Evolutionary conservation across 2,329 filamentous ascomycete genomes (phyloP).

Genomic region (Chalaropsis thielavioides): DNA sequence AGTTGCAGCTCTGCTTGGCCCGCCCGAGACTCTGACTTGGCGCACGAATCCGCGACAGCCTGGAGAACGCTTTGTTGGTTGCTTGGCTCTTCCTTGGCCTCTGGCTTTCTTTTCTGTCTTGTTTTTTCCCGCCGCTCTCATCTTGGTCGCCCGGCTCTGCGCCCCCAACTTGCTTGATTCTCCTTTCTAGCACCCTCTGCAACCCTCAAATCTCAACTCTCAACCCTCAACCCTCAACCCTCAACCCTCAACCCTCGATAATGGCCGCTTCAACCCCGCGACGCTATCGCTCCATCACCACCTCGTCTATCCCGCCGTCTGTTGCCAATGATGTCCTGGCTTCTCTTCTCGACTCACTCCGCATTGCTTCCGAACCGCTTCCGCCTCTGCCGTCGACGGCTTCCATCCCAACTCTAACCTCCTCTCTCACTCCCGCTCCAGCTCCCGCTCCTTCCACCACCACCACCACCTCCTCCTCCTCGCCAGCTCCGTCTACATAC

Average conservation of each 20-base stretch:
- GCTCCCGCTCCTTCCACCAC: conserved; percentile 21
- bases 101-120: too few relatives aligned
- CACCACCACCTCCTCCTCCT: conserved; percentile 23
- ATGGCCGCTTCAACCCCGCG: conserved; percentile 27
- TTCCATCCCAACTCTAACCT: neutral
- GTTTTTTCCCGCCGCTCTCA: neutral
- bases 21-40: neutral
- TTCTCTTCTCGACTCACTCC: conserved; percentile 36
- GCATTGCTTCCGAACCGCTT: conserved; percentile 26
- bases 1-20: neutral
- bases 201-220: neutral
- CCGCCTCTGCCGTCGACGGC: neutral
- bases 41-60: neutral
- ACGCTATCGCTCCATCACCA: conserved; percentile 51
- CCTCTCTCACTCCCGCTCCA: neutral
- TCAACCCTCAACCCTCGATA: neutral
- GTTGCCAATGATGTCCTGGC: conserved; percentile 48
- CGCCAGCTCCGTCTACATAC: conserved; percentile 23
- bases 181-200: neutral
- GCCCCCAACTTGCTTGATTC: neutral
- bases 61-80: neutral
- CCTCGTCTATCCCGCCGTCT: conserved; percentile 40
- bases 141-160: neutral
- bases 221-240: neutral
- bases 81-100: neutral